Percentiles rank a stretch among this genome's conserved stretches.
Evolutionary conservation across 805 yeast genomes (phyloP).

Genomic region (Schizosaccharomyces lindneri): DNA sequence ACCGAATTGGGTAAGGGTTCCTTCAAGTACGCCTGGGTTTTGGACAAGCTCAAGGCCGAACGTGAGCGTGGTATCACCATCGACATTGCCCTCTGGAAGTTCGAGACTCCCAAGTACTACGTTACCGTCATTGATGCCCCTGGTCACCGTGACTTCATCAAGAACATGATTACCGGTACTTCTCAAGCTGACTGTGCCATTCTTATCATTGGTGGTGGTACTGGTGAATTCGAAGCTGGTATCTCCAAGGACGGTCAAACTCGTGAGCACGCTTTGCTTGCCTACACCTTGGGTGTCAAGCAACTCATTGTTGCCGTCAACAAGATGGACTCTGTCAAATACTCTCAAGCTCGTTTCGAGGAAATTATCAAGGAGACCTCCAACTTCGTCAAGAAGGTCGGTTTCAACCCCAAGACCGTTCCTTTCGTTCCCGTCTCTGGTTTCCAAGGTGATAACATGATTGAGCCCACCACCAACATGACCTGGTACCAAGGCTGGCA

Average conservation of each 20-base stretch:
- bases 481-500: conserved; percentile 77
- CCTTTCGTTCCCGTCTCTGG: conserved; percentile 82
- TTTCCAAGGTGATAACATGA: conserved; percentile 85
- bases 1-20: conserved; percentile 81
- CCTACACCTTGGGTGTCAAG: conserved; percentile 96
- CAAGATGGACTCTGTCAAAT: conserved; percentile 86
- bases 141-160: conserved; percentile 91
- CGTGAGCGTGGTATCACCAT: conserved; percentile 94
- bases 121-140: conserved; percentile 89
- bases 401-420: conserved; percentile 60
- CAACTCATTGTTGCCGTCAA: conserved; percentile 77
- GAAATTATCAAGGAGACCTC: conserved; percentile 55
- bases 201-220: conserved; percentile 74
- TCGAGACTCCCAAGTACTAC: conserved; percentile 72
- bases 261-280: conserved; percentile 84
- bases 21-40: conserved; percentile 94
- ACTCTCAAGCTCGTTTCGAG: conserved; percentile 60
- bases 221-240: conserved; percentile 90
- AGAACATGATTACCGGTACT: conserved; percentile 89
- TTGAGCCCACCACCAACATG: conserved; percentile 58
- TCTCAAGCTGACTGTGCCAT: conserved; percentile 85
- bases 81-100: conserved; percentile 79
- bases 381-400: conserved; percentile 64
- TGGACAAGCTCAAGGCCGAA: conserved; percentile 88
- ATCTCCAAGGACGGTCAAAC: conserved; percentile 88